Evolutionary conservation across 306 rosid species (phyloP).

Genomic region (Dryas octopetala): DNA sequence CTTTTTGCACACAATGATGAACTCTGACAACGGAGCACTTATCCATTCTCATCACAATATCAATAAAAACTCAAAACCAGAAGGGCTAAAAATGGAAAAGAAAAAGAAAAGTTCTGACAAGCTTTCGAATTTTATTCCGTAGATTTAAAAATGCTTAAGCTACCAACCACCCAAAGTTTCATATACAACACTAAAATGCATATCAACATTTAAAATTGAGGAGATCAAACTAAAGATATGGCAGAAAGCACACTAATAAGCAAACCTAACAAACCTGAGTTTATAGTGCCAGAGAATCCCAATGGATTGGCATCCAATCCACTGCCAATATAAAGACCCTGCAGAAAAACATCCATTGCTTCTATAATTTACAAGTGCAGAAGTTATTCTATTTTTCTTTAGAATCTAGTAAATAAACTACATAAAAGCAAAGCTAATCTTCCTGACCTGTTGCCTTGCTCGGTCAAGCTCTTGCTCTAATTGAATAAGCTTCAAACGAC

Average conservation of each 20-base stretch:
- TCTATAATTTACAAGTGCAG: slow-evolving; percentile 23
- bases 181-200: neutral
- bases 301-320: slow-evolving; percentile 50
- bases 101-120: neutral
- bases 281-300: slow-evolving; percentile 54
- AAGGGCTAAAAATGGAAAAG: neutral
- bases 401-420: slow-evolving; percentile 14
- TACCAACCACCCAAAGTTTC: neutral
- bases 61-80: neutral
- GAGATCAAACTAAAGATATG: slow-evolving; percentile 10
- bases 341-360: slow-evolving; percentile 34
- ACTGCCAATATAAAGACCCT: slow-evolving; percentile 63
- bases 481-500: slow-evolving; percentile 75
- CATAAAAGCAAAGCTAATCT: slow-evolving; percentile 27
- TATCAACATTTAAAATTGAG: neutral
- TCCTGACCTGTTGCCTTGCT: slow-evolving; percentile 67
- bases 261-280: slow-evolving; percentile 56
- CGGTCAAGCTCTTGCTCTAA: slow-evolving; percentile 78
- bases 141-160: neutral
- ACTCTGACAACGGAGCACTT: neutral
- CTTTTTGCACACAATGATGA: neutral
- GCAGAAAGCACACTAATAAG: slow-evolving; percentile 21
- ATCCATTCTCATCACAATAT: neutral
- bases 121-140: neutral
- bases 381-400: slow-evolving; percentile 2